These are phyloP conservation scores for Suillus variegatus DNA, from an alignment of 768 basidiomycete genomes.

Conservation along the genomic window DNA sequence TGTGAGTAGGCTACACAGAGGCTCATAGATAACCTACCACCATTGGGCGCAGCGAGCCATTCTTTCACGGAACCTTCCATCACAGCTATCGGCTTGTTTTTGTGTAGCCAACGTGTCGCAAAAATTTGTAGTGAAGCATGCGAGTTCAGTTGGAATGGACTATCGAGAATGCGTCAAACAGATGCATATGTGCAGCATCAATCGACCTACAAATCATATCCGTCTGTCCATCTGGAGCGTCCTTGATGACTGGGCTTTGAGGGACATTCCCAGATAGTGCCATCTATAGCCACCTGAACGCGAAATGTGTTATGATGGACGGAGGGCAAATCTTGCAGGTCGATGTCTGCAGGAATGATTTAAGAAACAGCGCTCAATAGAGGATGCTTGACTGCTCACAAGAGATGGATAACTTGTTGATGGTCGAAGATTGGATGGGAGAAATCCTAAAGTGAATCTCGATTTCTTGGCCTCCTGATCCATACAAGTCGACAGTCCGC, in stretches of 20 bases:
- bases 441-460: background rate
- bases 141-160: background rate
- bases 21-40: background rate
- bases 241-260: background rate
- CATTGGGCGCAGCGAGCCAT: constrained; percentile 1
- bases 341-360: background rate
- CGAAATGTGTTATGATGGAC: background rate
- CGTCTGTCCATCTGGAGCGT: constrained; percentile 1
- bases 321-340: constrained; percentile 1
- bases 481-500: background rate
- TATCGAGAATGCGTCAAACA: background rate
- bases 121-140: background rate
- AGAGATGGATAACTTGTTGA: background rate
- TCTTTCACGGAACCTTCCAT: background rate
- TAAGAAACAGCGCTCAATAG: background rate
- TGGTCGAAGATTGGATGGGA: background rate
- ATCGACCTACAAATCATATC: background rate
- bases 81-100: background rate
- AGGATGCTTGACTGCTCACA: background rate
- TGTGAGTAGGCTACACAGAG: background rate
- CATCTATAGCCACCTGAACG: background rate
- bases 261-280: background rate
- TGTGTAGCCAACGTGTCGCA: constrained; percentile 1
- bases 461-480: background rate
- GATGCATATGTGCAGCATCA: background rate